phyloP scores from a whole-genome alignment of 768 basidiomycete genomes.

The Aureoboletus auriporus region DNA sequence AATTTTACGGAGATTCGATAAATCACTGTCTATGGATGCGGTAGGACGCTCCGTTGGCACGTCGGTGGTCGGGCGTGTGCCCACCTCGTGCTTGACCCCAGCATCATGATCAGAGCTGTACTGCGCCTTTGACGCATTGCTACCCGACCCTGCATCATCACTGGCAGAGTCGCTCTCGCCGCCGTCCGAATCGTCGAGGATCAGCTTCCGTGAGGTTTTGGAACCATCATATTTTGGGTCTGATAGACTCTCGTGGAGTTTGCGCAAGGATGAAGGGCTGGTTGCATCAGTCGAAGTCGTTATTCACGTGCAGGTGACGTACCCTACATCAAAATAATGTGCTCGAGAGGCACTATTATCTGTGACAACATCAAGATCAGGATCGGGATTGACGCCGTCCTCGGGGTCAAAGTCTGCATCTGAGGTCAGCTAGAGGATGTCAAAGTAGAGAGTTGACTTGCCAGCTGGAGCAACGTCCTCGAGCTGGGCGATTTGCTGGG shows the following conservation, averaged over 20 bases:
- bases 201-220: conserved; percentile 55
- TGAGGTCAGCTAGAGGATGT: conserved; percentile 5
- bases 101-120: conserved; percentile 11
- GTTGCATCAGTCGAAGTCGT: conserved; percentile 3
- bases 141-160: conserved; percentile 19
- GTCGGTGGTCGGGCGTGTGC: conserved; percentile 7
- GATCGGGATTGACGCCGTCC: conserved; percentile 44
- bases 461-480: conserved; percentile 68
- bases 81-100: conserved; percentile 8
- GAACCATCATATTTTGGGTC: conserved; percentile 80
- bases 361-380: conserved; percentile 27
- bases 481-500: conserved; percentile 80
- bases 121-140: conserved; percentile 13
- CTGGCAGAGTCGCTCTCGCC: conserved; percentile 5
- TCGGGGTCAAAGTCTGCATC: conserved; percentile 72
- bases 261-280: conserved; percentile 70
- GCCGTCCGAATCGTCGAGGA: conserved; percentile 38
- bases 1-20: conserved; percentile 51
- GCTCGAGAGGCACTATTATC: conserved; percentile 46
- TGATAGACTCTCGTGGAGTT: conserved; percentile 55
- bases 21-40: conserved; percentile 31
- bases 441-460: conserved; percentile 29
- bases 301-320: conserved; percentile 10
- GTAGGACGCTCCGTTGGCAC: conserved; percentile 9
- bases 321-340: conserved; percentile 89